These are phyloP conservation scores for Goffeauzyma gilvescens DNA, from an alignment of 768 basidiomycete species.

Conservation along the genomic window DNA sequence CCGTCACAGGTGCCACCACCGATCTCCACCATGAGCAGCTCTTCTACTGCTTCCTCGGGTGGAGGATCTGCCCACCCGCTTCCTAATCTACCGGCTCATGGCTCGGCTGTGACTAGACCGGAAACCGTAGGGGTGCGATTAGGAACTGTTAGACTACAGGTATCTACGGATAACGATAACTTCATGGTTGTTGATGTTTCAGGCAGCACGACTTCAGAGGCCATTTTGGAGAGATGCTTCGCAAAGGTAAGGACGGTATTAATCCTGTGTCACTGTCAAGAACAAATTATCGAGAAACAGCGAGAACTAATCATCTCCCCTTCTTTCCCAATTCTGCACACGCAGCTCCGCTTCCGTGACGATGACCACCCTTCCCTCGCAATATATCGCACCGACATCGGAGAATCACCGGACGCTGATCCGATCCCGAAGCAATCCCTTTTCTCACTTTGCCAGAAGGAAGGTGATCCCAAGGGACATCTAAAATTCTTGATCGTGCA, in stretches of 20 bases:
- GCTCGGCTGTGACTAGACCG: slow-evolving; percentile 9
- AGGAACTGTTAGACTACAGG: slow-evolving; percentile 19
- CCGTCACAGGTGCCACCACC: slow-evolving; percentile 7
- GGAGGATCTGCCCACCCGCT: not conserved
- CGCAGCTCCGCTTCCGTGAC: slow-evolving; percentile 40
- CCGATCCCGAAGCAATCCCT: slow-evolving; percentile 54
- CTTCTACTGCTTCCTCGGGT: not conserved
- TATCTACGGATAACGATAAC: slow-evolving; percentile 29
- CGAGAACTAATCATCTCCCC: not conserved
- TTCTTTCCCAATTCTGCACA: not conserved
- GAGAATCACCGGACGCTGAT: slow-evolving; percentile 52
- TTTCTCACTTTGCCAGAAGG: slow-evolving; percentile 48
- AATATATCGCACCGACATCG: slow-evolving; percentile 77
- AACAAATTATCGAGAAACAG: not conserved
- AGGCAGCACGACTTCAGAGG: slow-evolving; percentile 22
- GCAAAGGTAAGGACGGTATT: slow-evolving; percentile 19
- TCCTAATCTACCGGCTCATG: slow-evolving; percentile 11
- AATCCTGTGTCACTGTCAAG: not conserved
- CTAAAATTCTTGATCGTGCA: slow-evolving; percentile 70
- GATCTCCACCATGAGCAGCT: not conserved
- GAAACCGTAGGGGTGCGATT: slow-evolving; percentile 13
- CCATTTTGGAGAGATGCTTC: slow-evolving; percentile 27
- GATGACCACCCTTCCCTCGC: slow-evolving; percentile 61
- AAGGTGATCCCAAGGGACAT: slow-evolving; percentile 57
- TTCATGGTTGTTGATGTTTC: slow-evolving; percentile 30